These are phyloP conservation scores for Cornus controversa DNA, from an alignment of 148 eudicot genomes.

Conservation along the genomic window DNA sequence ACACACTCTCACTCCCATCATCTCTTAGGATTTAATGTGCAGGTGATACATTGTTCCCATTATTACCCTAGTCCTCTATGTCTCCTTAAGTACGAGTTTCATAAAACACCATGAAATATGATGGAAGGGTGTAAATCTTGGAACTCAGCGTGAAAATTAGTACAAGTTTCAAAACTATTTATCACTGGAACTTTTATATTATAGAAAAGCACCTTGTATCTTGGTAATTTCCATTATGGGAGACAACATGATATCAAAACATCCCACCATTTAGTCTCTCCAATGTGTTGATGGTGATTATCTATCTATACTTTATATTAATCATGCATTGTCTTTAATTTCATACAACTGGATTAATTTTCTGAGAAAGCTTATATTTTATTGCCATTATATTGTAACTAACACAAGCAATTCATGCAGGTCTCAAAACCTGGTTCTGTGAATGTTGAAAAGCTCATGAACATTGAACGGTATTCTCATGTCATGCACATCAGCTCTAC, in stretches of 20 bases:
- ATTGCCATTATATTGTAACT: background rate
- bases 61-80: too few relatives aligned
- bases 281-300: background rate
- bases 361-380: background rate
- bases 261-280: background rate
- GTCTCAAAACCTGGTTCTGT: constrained; percentile 94
- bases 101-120: background rate
- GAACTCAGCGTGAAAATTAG: too few relatives aligned
- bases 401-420: constrained; percentile 34
- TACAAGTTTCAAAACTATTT: too few relatives aligned
- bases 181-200: too few relatives aligned
- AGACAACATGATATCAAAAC: background rate
- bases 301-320: background rate
- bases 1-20: too few relatives aligned
- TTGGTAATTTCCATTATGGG: background rate
- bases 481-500: constrained; percentile 99
- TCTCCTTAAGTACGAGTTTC: background rate
- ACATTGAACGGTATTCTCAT: constrained; percentile 92
- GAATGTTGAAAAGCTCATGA: constrained; percentile 92
- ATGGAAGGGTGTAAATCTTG: too few relatives aligned
- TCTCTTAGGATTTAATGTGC: too few relatives aligned
- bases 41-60: too few relatives aligned
- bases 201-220: background rate
- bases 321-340: too few relatives aligned
- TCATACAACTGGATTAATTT: too few relatives aligned